These are phyloP conservation scores for Rosa multiflora DNA, from an alignment of 306 rosid genomes.

Conservation along the genomic window DNA sequence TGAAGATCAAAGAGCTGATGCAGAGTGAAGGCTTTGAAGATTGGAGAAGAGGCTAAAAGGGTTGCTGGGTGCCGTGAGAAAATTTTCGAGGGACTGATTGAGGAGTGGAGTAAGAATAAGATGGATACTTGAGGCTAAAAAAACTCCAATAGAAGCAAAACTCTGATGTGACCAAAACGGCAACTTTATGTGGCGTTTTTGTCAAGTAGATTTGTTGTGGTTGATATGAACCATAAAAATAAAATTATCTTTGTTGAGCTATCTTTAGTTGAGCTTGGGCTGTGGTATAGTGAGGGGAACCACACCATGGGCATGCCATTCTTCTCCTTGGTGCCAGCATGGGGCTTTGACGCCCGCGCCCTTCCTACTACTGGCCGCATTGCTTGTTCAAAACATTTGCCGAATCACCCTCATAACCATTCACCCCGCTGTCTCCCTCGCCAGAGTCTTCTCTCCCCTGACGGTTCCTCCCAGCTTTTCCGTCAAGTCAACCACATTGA, in stretches of 20 bases:
- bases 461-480: conserved; percentile 36
- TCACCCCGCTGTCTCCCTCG: conserved; percentile 38
- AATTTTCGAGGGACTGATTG: conserved; percentile 13
- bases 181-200: not conserved
- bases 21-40: conserved; percentile 19
- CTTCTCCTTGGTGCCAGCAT: conserved; percentile 56
- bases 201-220: not conserved
- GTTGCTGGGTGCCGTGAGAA: conserved; percentile 38
- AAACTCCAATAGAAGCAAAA: not conserved
- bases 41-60: conserved; percentile 35
- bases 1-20: conserved; percentile 52
- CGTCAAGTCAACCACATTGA: conserved; percentile 23
- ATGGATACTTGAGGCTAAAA: not conserved
- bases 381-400: conserved; percentile 24
- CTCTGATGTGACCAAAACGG: not conserved
- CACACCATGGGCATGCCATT: conserved; percentile 52
- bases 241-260: not conserved
- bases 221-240: not conserved
- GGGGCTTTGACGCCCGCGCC: conserved; percentile 43
- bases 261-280: not conserved
- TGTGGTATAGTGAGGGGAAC: conserved; percentile 23
- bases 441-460: conserved; percentile 40
- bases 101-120: conserved; percentile 26
- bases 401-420: conserved; percentile 44
- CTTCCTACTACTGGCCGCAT: conserved; percentile 37